These are phyloP conservation scores for Cystobasidium pallidum DNA, from an alignment of 1,284 basidiomycete genomes.

Conservation along the genomic window DNA sequence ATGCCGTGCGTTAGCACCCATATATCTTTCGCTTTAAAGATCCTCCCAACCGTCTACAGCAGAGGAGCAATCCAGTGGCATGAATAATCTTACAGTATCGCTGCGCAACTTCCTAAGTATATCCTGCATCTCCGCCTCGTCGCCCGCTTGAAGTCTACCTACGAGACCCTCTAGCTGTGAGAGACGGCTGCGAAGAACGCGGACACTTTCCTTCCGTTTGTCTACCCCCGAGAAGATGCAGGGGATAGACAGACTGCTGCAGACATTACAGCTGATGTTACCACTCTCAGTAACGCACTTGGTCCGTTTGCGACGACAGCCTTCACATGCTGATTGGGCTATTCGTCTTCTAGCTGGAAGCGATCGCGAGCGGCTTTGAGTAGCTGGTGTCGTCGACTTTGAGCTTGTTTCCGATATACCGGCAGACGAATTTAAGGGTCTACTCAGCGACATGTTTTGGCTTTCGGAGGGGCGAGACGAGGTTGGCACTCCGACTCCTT, in stretches of 20 bases:
- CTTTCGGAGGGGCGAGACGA: too few relatives aligned
- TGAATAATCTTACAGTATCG: not conserved
- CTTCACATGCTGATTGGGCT: slow-evolving; percentile 38
- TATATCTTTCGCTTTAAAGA: too few relatives aligned
- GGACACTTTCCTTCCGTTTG: slow-evolving; percentile 35
- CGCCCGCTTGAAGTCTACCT: not conserved
- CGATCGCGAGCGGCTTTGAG: not conserved
- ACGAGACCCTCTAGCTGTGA: slow-evolving; percentile 17
- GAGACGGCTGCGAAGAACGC: slow-evolving; percentile 14
- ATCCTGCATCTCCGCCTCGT: not conserved
- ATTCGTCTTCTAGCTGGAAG: slow-evolving; percentile 7
- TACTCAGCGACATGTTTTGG: too few relatives aligned
- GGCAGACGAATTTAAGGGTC: too few relatives aligned
- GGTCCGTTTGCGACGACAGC: slow-evolving; percentile 33
- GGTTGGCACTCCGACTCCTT: too few relatives aligned
- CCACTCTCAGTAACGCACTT: slow-evolving; percentile 19
- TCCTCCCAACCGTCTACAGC: too few relatives aligned
- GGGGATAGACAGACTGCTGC: not conserved
- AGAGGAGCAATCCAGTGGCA: too few relatives aligned
- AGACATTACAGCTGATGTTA: slow-evolving; percentile 5
- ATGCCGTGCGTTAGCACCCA: too few relatives aligned
- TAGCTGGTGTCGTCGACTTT: not conserved
- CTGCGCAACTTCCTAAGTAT: not conserved
- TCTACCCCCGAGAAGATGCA: slow-evolving; percentile 32
- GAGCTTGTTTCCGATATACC: too few relatives aligned